Percentiles rank a stretch among this genome's conserved stretches.
These are phyloP conservation scores for Raffaelea ambrosiae DNA, from an alignment of 2,329 filamentous ascomycete genomes.

Conservation along the genomic window DNA sequence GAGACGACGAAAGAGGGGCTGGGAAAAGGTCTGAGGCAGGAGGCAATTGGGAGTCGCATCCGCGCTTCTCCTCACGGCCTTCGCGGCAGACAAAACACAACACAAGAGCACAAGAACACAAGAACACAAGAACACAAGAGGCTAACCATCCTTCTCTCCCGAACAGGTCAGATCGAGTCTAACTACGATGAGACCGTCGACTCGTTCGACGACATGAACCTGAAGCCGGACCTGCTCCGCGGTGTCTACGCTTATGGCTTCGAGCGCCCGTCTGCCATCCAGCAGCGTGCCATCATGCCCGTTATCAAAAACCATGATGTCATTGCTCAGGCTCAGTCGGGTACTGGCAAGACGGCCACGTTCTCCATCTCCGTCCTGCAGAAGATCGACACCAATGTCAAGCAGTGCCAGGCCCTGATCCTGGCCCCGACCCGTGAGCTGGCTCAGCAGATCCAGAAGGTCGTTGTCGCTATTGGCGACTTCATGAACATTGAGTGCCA, in stretches of 20 bases:
- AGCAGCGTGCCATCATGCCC: slow-evolving; percentile 99
- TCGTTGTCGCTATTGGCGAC: slow-evolving; percentile 96
- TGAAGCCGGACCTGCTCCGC: slow-evolving; percentile 95
- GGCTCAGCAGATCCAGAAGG: slow-evolving; percentile 99
- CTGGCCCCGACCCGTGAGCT: slow-evolving; percentile 97
- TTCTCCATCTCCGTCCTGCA: slow-evolving; percentile 99
- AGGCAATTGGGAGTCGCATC: no score
- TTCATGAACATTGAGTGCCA: slow-evolving; percentile 99
- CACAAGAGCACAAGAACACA: no score
- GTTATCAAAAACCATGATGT: slow-evolving; percentile 99
- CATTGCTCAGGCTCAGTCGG: slow-evolving; percentile 98
- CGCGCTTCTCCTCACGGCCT: no score
- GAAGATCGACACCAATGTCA: slow-evolving; percentile 92
- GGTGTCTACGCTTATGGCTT: slow-evolving; percentile 99
- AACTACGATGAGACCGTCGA: slow-evolving; percentile 99
- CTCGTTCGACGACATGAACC: slow-evolving; percentile 96
- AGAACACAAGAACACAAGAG: not conserved
- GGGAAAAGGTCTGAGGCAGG: no score
- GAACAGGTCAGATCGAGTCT: slow-evolving; percentile 93
- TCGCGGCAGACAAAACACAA: no score
- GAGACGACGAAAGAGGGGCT: no score
- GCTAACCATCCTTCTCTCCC: slow-evolving; percentile 9
- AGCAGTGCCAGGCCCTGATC: slow-evolving; percentile 96
- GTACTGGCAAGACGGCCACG: slow-evolving; percentile 98
- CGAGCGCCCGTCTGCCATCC: slow-evolving; percentile 98